Evolutionary conservation across 768 basidiomycete species (phyloP).

Genomic region (Pilatotrama ljubarskyi): DNA sequence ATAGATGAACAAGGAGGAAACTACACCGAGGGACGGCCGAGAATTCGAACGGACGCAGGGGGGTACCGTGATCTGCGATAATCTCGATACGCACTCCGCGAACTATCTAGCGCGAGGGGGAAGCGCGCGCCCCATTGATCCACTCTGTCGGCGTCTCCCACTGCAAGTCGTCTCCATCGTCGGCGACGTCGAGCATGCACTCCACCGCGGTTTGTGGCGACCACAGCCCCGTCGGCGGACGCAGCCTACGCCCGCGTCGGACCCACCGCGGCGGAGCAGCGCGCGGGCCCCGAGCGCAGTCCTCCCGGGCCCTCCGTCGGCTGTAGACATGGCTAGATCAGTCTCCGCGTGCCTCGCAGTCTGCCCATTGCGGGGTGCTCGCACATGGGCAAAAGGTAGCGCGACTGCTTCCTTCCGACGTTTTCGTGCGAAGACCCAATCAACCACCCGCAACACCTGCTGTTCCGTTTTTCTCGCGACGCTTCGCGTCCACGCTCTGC

Average conservation of each 20-base stretch:
- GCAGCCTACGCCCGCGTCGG: neutral
- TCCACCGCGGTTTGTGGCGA: neutral
- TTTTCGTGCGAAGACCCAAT: constrained; percentile 10
- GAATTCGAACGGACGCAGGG: neutral
- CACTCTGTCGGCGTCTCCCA: neutral
- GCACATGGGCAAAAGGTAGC: neutral
- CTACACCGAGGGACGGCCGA: neutral
- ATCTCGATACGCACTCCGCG: constrained; percentile 3
- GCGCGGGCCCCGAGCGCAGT: neutral
- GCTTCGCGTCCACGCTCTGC: neutral
- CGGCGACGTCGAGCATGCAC: neutral
- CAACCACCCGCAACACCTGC: neutral
- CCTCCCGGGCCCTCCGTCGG: constrained; percentile 4
- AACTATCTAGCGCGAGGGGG: neutral
- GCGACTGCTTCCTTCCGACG: constrained; percentile 4
- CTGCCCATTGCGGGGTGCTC: constrained; percentile 17
- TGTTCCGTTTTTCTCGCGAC: constrained; percentile 16
- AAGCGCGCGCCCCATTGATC: neutral
- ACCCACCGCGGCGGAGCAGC: neutral
- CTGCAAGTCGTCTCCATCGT: neutral
- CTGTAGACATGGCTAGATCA: neutral
- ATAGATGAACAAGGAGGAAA: no score
- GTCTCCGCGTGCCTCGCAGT: constrained; percentile 32
- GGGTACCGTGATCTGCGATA: neutral
- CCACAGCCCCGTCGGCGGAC: neutral